Base-by-base conservation (phyloP, 2,329 filamentous ascomycete genomes). In the Mariannaea sp. region DNA sequence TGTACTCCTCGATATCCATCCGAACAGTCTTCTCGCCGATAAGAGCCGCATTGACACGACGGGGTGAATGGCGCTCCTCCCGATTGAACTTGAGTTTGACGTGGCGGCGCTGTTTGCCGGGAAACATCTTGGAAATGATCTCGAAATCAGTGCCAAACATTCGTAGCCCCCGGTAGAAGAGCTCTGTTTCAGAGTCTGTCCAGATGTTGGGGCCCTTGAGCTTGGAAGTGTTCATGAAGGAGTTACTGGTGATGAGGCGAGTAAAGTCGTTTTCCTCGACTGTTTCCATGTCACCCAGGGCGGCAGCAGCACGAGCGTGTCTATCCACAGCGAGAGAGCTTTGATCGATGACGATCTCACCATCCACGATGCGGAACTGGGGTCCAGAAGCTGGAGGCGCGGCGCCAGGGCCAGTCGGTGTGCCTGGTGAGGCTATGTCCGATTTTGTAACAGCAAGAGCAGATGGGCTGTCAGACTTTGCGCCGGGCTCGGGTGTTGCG, bases 101-200 rank as follows among this genome's bases (percentile, higher is more conserved):
- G 69, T 89, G 84, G 26, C 86, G 82, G 14, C 90, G 81, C 55
- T 82, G 88, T 65, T 87, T 85, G 58, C 82, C 81, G 1, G 85
- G 82, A 65, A 95, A 92, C 80, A 92, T 85, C 62, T 84, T 83
- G 54, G 83, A 81, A 62, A 95, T 92, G 73, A 90, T 89, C 68
- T 87, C 81, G 67, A 94, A 95, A 68, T 93, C 89, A 1, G 89
- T 93, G 50, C 90, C 90, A 66, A 91, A 92, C 79, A 87, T 88
- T 52, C 79, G 75, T 2, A 95, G 77, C 1, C 84, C 86, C 22
- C 86, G 81, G 75, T 92, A 94, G 73, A 94, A 94, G 38, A 83
- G 77, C 49, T 89, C 86, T 3, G 88, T 93, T 55, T 86, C 82
- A 10, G 83, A 80, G n/a, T 82, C 78, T 43, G 79, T 83, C 90